Base-by-base conservation (phyloP, 2,329 filamentous ascomycete species). In the Tolypocladium paradoxum region DNA sequence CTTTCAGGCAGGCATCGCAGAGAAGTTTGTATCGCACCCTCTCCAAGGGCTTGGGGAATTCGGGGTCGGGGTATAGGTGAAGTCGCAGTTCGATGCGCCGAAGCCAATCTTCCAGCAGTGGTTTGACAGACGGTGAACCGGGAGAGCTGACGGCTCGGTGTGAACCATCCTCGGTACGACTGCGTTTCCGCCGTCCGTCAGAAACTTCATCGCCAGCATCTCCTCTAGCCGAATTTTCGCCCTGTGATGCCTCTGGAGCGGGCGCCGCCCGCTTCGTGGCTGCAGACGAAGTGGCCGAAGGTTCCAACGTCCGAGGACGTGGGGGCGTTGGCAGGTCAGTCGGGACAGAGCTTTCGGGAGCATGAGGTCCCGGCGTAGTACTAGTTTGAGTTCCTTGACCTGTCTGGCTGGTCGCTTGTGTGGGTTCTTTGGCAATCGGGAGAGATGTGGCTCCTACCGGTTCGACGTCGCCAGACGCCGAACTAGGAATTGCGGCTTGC, bases 1-100 rank as follows among this genome's bases (percentile, higher is more conserved):
- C 65, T 0, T 63, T 60, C 2, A 56, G 45, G 57, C 82, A 85
- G 1, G 86, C 85, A 27, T 79, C 70, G 29, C 58, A 61, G 14
- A 90, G 68, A 8, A 87, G 71, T n/a, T 64, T 57, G 35, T 82
- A 70, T 33, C 85, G 75, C 27, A 70, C 70, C 46, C 63, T 60
- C 55, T 79, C 79, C 2, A 75, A 60, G 38, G 49, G 57, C 52
- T 65, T 64, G 22, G 65, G 57, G 33, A 27, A 49, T 22, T 52
- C 55, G 24, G 47, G 40, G 22, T 36, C 55, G 14, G 52, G 47
- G 33, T 50, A 56, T 24, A 48, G 9, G 4, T 12, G 14, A 16
- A 45, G 18, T 6, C 40, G 50, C 16, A 35, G 4, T 11, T 37
- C n/a, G 6, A 54, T n/a, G n/a, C 2, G 6, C n/a, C 6, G 6